These are phyloP conservation scores for Endocarpon pusillum DNA, from an alignment of 495 filamentous ascomycete species.

Conservation along the genomic window DNA sequence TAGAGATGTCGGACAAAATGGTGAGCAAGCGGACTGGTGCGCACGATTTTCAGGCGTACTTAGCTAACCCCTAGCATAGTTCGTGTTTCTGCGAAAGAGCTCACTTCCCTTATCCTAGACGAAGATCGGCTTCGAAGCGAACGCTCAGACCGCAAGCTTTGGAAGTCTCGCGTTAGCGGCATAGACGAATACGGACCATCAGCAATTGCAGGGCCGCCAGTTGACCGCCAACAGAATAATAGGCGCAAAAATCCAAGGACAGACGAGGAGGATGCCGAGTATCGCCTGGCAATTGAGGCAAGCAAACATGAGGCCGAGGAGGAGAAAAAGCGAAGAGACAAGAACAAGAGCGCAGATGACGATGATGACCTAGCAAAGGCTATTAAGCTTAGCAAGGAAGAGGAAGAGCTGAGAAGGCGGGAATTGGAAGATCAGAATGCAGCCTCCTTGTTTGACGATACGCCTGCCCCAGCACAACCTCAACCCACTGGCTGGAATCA, in stretches of 20 bases:
- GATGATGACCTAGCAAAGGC: constrained; percentile 88
- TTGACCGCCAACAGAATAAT: constrained; percentile 24
- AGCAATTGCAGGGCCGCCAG: constrained; percentile 21
- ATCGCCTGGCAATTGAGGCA: constrained; percentile 82
- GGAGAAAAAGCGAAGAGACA: constrained; percentile 55
- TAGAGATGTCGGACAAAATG: constrained; percentile 87
- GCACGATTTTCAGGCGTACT: constrained; percentile 1
- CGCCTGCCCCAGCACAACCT: constrained; percentile 40
- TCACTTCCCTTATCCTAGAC: constrained; percentile 84
- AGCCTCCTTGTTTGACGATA: constrained; percentile 72
- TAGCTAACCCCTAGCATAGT: constrained; percentile 36
- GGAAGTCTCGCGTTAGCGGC: constrained; percentile 91
- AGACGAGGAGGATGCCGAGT: constrained; percentile 88
- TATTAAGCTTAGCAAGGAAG: constrained; percentile 89
- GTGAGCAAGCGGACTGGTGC: constrained; percentile 28
- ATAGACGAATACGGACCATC: constrained; percentile 60
- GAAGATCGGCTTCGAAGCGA: constrained; percentile 88
- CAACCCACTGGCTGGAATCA: constrained; percentile 85
- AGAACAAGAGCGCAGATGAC: constrained; percentile 28
- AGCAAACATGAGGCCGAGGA: constrained; percentile 94
- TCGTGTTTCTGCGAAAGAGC: constrained; percentile 86
- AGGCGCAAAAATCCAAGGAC: constrained; percentile 26
- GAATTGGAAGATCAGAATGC: constrained; percentile 87
- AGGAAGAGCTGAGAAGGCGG: constrained; percentile 71
- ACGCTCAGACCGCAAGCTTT: constrained; percentile 77